Evolutionary conservation across 2,329 filamentous ascomycete species (phyloP), one percentile per base, ranked within the genome.

Genomic region (Sordariomycetes sp.): DNA sequence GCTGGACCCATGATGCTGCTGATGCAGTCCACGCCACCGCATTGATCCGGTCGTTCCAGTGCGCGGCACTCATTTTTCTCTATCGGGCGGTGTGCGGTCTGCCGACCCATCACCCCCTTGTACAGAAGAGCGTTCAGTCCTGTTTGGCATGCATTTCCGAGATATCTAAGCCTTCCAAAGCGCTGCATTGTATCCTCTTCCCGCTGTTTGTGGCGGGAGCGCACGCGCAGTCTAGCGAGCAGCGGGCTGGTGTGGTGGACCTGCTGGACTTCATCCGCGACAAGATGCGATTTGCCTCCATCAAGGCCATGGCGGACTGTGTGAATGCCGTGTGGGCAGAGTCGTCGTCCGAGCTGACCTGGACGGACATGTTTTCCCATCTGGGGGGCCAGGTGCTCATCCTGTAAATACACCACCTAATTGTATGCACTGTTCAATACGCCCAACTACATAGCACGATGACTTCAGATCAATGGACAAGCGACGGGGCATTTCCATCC

Each of bases 41-140:
- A 0, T 49, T 61, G 1, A 61, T 60, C 34, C 46, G 53, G 0
- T 51, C 60, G 2, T 66, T 65, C 30, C 57, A 60, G 12, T 57
- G 61, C 20, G 47, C 58, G 0, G 61, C 58, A 0, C 52, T 62
- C 6, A 57, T 66, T 6, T 64, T 61, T 36, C 45, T 64, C 2
- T 66, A 65, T 34, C 48, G 62, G 23, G 60, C 59, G 14, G 45
- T 66, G 4, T 63, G 60, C 34, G 52, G 57, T 1, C 45, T 65
- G 4, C 50, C 58, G 3, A 49, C 55, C 3, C 46, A 46, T 3
- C 59, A 66, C 36, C 48, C 46, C 3, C 45, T 63, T 0, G 61
- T 65, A 0, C 62, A 66, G 16, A 51, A 61, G 23, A 47, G 58
- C 18, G 55, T 61, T 0, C 46, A 51, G 5, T 49, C 50, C 1